Percentiles rank a stretch among this genome's conserved stretches.
Evolutionary conservation across 768 basidiomycete species (phyloP).

Genomic region (Xerocomus spinulosus): DNA sequence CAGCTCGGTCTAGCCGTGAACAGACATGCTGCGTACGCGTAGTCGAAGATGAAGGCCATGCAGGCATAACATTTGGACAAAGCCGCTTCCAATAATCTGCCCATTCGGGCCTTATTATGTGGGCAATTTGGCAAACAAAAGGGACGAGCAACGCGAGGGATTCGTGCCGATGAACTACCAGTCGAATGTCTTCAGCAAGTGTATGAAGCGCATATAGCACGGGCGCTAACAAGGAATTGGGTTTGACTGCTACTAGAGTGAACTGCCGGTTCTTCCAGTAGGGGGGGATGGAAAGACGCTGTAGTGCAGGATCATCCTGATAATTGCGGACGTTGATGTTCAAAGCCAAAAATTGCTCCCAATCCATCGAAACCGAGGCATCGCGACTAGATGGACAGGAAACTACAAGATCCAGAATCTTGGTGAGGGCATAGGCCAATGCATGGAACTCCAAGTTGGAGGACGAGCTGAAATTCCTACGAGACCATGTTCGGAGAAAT

Average conservation of each 20-base stretch:
- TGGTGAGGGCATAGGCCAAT: conserved; percentile 49
- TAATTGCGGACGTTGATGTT: conserved; percentile 46
- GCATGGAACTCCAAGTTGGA: conserved; percentile 54
- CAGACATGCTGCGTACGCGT: conserved; percentile 17
- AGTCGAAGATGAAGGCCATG: conserved; percentile 52
- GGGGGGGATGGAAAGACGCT: conserved; percentile 38
- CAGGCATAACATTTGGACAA: conserved; percentile 55
- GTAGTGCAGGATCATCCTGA: conserved; percentile 56
- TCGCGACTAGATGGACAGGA: conserved; percentile 17
- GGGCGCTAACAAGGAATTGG: conserved; percentile 48
- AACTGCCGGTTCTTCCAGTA: conserved; percentile 25
- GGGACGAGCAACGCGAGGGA: conserved; percentile 56
- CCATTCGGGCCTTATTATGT: conserved; percentile 77
- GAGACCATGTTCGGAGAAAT: conserved; percentile 59
- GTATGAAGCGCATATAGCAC: conserved; percentile 75
- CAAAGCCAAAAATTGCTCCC: conserved; percentile 42
- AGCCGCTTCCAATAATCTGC: conserved; percentile 89
- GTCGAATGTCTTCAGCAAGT: conserved; percentile 65
- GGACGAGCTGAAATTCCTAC: conserved; percentile 37
- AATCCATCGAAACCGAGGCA: conserved; percentile 31
- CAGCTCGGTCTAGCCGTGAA: conserved; percentile 1
- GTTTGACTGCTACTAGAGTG: conserved; percentile 24
- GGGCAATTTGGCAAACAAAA: conserved; percentile 58
- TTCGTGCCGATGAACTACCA: conserved; percentile 52
- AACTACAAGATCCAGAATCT: conserved; percentile 40